These are phyloP conservation scores for Malus domestica DNA, from an alignment of 306 rosid species.

Conservation along the genomic window ASM211411v1 NC_041790.1:14431501-14432000, in stretches of 20 bases:
- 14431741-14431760: too few relatives aligned
- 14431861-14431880: neutral
- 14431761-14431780: too few relatives aligned
- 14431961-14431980: conserved; percentile 34
- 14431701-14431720: neutral
- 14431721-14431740: neutral
- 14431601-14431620: conserved; percentile 44
- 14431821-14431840: neutral
- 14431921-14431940: conserved; percentile 18
- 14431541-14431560: conserved; percentile 29
- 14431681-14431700: conserved; percentile 38
- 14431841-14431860: neutral
- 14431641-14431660: conserved; percentile 10
- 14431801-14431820: too few relatives aligned
- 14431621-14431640: conserved; percentile 23
- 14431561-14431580: conserved; percentile 24
- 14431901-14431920: conserved; percentile 38
- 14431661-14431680: conserved; percentile 17
- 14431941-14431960: conserved; percentile 15
- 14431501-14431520: conserved; percentile 24
- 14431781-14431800: neutral
- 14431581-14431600: conserved; percentile 18
- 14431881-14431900: conserved; percentile 45
- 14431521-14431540: conserved; percentile 29
- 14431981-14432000: conserved; percentile 45